Conservation (phyloP, 176 grass and related monocot species). For the Lolium perenne region DNA sequence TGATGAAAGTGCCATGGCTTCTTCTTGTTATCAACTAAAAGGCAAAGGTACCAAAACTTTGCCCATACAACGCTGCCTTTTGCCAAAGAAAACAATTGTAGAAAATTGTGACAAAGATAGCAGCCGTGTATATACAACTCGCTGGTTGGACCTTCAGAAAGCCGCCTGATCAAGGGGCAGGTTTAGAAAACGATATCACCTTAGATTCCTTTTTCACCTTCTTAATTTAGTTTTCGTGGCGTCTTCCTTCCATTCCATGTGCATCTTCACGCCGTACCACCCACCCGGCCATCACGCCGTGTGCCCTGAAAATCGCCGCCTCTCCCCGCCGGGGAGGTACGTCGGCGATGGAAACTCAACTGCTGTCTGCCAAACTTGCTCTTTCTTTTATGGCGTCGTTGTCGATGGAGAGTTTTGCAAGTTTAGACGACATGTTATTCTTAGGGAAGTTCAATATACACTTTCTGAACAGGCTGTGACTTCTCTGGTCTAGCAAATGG, state of each 20-base stretch:
- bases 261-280: not conserved
- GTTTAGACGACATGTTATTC: too few species aligned
- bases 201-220: not conserved
- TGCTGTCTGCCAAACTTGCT: slow-evolving; percentile 25
- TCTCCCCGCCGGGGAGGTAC: not conserved
- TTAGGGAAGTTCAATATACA: not conserved
- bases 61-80: not conserved
- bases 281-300: not conserved
- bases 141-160: not conserved
- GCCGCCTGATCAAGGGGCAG: slow-evolving; percentile 19
- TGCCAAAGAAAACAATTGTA: not conserved
- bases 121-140: not conserved
- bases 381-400: not conserved
- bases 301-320: slow-evolving; percentile 25
- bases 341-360: not conserved
- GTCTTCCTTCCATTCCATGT: not conserved
- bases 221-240: not conserved
- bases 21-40: not conserved
- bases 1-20: not conserved
- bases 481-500: not conserved
- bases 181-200: not conserved
- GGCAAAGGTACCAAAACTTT: not conserved
- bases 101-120: not conserved
- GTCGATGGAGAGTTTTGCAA: not conserved
- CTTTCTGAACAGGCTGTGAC: not conserved